Conservation (phyloP, 331 rosid species). For the Acacia pycnantha region DNA sequence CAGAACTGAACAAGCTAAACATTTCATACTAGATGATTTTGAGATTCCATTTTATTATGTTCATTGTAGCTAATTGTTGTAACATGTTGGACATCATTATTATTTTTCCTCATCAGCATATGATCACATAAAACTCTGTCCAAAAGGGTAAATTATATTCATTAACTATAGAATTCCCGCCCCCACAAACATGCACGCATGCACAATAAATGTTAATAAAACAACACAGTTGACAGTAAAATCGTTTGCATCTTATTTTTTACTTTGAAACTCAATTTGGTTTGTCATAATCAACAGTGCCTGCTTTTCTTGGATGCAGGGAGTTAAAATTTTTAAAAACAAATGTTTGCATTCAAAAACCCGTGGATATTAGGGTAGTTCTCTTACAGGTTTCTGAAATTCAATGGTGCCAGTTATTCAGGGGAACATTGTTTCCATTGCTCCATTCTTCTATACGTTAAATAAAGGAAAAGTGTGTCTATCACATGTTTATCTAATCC, state of each 20-base stretch:
- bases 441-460: not conserved
- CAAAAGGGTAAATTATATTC: not conserved
- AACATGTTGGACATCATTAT: not conserved
- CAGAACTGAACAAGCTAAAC: not conserved
- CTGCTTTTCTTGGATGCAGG: slow-evolving; percentile 9
- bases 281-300: not conserved
- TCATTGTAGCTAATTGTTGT: not conserved
- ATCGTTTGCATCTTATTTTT: not conserved
- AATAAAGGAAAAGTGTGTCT: not conserved
- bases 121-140: not conserved
- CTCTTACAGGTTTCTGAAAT: not conserved
- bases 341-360: not conserved
- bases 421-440: not conserved
- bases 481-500: not conserved
- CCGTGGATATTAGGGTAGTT: not conserved
- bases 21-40: not conserved
- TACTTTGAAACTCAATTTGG: not conserved
- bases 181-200: not conserved
- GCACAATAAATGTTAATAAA: not conserved
- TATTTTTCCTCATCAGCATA: not conserved
- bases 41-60: not conserved
- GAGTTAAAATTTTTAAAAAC: not conserved
- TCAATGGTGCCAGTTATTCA: not conserved
- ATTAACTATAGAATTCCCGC: too few species aligned
- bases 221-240: not conserved